phyloP scores from a whole-genome alignment of 129 eudicot genomes.

The Tanacetum coccineum region DNA sequence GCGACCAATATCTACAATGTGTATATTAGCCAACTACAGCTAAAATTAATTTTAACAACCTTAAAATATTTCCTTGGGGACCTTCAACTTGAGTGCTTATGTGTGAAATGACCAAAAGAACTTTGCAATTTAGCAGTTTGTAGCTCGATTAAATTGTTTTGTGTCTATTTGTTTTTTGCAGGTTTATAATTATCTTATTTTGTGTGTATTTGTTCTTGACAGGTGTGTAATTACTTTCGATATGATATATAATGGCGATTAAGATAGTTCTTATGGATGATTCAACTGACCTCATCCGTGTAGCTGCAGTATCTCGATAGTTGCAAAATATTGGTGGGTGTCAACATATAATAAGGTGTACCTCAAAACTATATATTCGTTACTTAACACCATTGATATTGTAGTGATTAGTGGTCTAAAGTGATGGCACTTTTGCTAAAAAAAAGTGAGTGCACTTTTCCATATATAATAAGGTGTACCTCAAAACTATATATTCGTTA shows the following conservation, averaged over 20 bases:
- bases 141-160: background rate
- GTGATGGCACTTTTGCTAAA: no score
- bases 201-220: background rate
- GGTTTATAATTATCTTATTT: background rate
- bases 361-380: conserved; percentile 1
- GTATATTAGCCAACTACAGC: no score
- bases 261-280: conserved; percentile 55
- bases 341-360: background rate
- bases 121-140: no score
- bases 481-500: conserved; percentile 2
- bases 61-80: no score
- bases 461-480: background rate
- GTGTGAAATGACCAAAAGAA: no score
- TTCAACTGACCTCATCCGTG: conserved; percentile 65
- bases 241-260: conserved; percentile 24
- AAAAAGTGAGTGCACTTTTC: background rate
- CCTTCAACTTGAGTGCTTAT: no score
- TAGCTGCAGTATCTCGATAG: conserved; percentile 47
- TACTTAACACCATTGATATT: background rate
- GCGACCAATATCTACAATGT: no score
- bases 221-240: conserved; percentile 7
- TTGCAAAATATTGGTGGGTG: conserved; percentile 69
- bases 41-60: no score
- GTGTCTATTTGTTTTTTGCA: no score
- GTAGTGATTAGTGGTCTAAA: background rate